Evolutionary conservation across 2,329 filamentous ascomycete species (phyloP).

Genomic region (Monosporascus sp.): DNA sequence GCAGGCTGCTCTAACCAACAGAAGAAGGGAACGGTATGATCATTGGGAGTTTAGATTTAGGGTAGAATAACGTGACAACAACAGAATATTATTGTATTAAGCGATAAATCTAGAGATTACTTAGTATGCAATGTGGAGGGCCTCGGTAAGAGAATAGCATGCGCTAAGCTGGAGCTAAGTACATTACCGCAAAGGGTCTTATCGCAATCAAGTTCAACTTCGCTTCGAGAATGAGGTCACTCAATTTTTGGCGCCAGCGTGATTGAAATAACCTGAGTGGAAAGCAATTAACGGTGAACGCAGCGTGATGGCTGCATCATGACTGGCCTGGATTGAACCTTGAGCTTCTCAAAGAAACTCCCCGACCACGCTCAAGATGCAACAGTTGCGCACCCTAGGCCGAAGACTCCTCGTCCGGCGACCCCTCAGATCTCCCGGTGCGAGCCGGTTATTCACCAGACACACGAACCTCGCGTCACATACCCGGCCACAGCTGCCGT

Average conservation of each 20-base stretch:
- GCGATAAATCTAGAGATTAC: too few relatives aligned
- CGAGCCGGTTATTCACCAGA: constrained; percentile 50
- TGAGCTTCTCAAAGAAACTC: background rate
- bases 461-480: constrained; percentile 38
- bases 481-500: constrained; percentile 44
- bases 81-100: too few relatives aligned
- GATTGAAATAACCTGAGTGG: too few relatives aligned
- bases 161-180: background rate
- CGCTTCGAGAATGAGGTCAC: too few relatives aligned
- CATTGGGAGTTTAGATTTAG: too few relatives aligned
- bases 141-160: background rate
- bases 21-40: too few relatives aligned
- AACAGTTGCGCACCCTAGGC: background rate
- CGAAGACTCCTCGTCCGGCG: background rate
- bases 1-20: too few relatives aligned
- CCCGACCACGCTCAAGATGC: background rate
- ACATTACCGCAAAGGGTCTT: background rate
- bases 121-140: too few relatives aligned
- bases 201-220: background rate
- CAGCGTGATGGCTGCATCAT: background rate
- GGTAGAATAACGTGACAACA: too few relatives aligned
- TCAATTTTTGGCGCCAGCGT: too few relatives aligned
- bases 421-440: background rate
- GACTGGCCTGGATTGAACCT: background rate
- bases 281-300: background rate